Evolutionary conservation across 1,284 basidiomycete species (phyloP).

Genomic region (Testicularia cyperi): DNA sequence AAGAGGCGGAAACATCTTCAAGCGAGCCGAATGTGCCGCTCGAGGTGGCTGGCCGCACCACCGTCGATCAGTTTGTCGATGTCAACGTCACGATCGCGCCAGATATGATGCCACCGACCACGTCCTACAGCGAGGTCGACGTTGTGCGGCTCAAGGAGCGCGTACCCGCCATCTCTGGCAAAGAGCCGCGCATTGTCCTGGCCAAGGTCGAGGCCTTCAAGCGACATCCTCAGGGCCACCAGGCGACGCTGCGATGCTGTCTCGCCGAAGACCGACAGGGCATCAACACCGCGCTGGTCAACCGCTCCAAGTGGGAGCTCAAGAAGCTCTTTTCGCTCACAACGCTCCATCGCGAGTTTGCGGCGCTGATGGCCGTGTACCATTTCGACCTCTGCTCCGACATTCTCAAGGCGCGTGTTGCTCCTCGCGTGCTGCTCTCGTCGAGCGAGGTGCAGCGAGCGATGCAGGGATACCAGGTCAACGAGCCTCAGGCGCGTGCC

Average conservation of each 20-base stretch:
- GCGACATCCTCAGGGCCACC: conserved; percentile 63
- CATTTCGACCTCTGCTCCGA: conserved; percentile 76
- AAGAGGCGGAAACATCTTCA: conserved; percentile 66
- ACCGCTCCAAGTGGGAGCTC: conserved; percentile 73
- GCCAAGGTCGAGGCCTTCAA: conserved; percentile 78
- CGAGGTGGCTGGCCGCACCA: conserved; percentile 36
- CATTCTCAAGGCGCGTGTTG: conserved; percentile 71
- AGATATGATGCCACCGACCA: conserved; percentile 17
- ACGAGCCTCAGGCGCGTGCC: conserved; percentile 91
- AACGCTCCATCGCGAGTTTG: conserved; percentile 89
- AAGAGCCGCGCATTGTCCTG: conserved; percentile 64
- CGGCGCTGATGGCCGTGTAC: conserved; percentile 77
- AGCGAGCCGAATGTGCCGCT: conserved; percentile 22
- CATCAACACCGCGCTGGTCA: conserved; percentile 61
- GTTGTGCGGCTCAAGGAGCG: conserved; percentile 77
- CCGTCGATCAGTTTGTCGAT: conserved; percentile 43
- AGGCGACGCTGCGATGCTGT: conserved; percentile 63
- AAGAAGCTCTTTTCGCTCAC: conserved; percentile 84
- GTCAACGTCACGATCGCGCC: conserved; percentile 34
- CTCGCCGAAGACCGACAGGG: conserved; percentile 60
- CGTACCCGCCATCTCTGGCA: conserved; percentile 74
- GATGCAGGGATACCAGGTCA: conserved; percentile 75
- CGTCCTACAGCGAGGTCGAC: conserved; percentile 50
- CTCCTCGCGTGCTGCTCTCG: conserved; percentile 64
- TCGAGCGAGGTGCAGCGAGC: conserved; percentile 64